Percentiles rank a stretch among this genome's conserved stretches.
phyloP scores from a whole-genome alignment of 148 eudicot genomes.

The Rhododendron henanense region DNA sequence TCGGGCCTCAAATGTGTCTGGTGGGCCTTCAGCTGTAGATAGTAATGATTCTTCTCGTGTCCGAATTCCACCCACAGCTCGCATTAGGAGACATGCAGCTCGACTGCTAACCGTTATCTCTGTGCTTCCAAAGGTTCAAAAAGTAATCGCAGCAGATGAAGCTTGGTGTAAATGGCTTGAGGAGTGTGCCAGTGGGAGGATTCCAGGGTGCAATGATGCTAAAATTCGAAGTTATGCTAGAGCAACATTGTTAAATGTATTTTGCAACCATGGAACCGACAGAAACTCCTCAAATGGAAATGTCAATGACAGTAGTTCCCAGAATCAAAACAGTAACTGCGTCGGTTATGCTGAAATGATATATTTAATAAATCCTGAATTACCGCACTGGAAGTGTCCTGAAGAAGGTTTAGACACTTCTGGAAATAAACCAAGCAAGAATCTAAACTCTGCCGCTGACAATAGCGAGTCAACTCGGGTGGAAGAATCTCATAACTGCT shows the following conservation, averaged over 20 bases:
- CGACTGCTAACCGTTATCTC: constrained; percentile 78
- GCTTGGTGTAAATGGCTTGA: constrained; percentile 90
- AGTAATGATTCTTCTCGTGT: constrained; percentile 49
- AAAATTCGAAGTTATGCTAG: constrained; percentile 90
- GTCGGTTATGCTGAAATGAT: constrained; percentile 71
- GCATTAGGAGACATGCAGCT: constrained; percentile 88
- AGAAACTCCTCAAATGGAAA: constrained; percentile 30
- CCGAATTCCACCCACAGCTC: constrained; percentile 80
- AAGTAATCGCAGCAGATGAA: constrained; percentile 52
- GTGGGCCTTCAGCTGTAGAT: constrained; percentile 43
- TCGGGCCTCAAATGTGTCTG: constrained; percentile 34
- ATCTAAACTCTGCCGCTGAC: constrained; percentile 11
- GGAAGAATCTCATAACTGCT: constrained; percentile 23
- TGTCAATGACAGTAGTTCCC: constrained; percentile 27
- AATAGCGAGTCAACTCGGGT: constrained; percentile 23
- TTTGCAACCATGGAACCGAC: constrained; percentile 40
- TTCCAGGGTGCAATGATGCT: constrained; percentile 77
- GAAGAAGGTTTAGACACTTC: constrained; percentile 22
- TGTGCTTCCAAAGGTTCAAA: constrained; percentile 77
- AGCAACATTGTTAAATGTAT: constrained; percentile 71
- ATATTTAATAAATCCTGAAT: constrained; percentile 76
- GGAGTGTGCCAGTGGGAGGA: constrained; percentile 92
- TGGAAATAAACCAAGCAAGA: constrained; percentile 5
- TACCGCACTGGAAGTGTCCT: constrained; percentile 83
- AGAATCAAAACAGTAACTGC: constrained; percentile 35